Base-by-base conservation (phyloP, 1,139 yeast genomes). In the Sugiyamaella xylanicola region DNA sequence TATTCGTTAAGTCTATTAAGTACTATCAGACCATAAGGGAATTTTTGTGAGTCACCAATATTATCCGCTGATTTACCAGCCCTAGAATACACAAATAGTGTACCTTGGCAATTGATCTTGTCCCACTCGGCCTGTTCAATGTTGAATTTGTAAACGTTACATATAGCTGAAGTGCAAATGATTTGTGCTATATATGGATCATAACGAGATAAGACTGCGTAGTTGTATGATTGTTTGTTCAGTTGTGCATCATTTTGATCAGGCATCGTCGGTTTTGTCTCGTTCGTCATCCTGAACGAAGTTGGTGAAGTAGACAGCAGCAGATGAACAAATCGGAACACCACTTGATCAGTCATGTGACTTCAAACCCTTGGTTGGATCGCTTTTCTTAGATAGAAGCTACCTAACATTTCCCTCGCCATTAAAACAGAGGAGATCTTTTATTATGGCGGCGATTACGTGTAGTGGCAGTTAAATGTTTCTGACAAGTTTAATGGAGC, bases 111-210 rank as follows among this genome's bases (percentile, higher is more conserved):
- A 55, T 88, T 91, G 22, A 85, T 73, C 66, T 89, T 89, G 52
- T 81, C 81, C 97, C 98, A 92, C 65, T 87, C 91, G 59, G 84
- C 86, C 17, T 74, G 72, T 9, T 76, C 80, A 37, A 81, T 78
- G 63, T 85, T 84, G 74, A 82, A 83, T 67, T 84, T 81, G 73
- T 89, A 89, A n/a, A 87, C 78, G 52, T 86, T 92, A 66, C 91
- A 84, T 63, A 91, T 93, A 5, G 97, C 84, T 1, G 96, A 71
- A 77, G 66, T 85, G 82, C 70, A 85, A 81, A 62, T 88, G 44
- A 92, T 76, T 67, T 87, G 92, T 56, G 87, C 86, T 49, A 89
- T 81, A 58, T 80, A 77, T 0, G 95, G 91, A 67, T 92, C 98
- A 69, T 91, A 92, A 57, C 93, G 79, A 39, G 86, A 82, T 40